Percentiles rank a stretch among this genome's conserved stretches.
Evolutionary conservation across 1,284 basidiomycete species (phyloP).

Genomic region (Uromyces viciae-fabae): DNA sequence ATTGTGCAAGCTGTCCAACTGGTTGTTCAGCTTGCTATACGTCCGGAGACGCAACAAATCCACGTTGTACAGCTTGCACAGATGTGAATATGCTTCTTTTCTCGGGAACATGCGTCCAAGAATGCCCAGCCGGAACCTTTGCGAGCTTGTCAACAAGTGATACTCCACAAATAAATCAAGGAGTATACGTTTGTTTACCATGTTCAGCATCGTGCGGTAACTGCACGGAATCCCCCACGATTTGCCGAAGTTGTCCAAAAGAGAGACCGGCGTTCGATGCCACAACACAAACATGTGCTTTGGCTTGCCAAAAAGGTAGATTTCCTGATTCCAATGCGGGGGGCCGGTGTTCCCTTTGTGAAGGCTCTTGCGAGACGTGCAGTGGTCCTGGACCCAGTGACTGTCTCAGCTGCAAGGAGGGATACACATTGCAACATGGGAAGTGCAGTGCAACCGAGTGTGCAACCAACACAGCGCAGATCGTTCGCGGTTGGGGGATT

Average conservation of each 20-base stretch:
- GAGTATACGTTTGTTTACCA: constrained; percentile 14
- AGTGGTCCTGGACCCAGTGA: constrained; percentile 7
- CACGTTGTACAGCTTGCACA: constrained; percentile 8
- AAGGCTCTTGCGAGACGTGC: constrained; percentile 19
- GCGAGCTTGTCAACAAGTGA: constrained; percentile 12
- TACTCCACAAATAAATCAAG: neutral
- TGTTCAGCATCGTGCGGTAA: constrained; percentile 20
- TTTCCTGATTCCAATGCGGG: constrained; percentile 12
- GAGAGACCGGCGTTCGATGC: constrained; percentile 20
- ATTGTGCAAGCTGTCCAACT: constrained; percentile 6
- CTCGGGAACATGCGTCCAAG: neutral
- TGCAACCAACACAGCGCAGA: neutral
- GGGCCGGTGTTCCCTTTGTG: constrained; percentile 17
- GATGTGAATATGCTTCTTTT: neutral
- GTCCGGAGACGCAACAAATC: neutral
- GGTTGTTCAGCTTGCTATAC: constrained; percentile 18
- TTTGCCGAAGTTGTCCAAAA: constrained; percentile 18
- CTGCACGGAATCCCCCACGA: constrained; percentile 17
- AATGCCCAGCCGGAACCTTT: constrained; percentile 24
- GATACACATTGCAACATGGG: neutral
- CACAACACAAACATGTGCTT: constrained; percentile 24
- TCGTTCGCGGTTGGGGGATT: constrained; percentile 11
- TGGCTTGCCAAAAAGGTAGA: constrained; percentile 10
- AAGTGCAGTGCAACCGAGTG: constrained; percentile 7
- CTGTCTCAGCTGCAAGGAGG: constrained; percentile 25